Conservation (phyloP, 202 grass and related monocot species). For the Miscanthus sacchariflorus region DNA sequence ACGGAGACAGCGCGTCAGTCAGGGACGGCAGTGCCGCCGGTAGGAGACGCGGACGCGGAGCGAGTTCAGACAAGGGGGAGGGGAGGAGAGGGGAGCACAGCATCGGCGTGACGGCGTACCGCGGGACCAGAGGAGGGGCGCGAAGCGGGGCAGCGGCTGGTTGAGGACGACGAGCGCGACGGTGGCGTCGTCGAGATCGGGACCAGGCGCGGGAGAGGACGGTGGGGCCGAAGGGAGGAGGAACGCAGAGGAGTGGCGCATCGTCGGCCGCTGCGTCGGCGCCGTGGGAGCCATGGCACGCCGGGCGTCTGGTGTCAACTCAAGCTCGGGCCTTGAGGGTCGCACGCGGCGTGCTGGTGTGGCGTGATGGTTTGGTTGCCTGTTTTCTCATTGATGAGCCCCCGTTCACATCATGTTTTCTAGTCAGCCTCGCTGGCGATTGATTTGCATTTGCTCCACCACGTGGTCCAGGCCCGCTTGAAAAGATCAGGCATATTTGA, state of each 20-base stretch:
- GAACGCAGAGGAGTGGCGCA: slow-evolving; percentile 48
- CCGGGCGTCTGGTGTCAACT: not conserved
- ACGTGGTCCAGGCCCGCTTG: not conserved
- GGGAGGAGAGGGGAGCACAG: not conserved
- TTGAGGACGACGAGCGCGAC: slow-evolving; percentile 77
- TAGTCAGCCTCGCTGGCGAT: not conserved
- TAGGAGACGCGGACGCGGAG: not conserved
- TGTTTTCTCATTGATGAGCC: not conserved
- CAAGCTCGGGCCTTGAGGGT: not conserved
- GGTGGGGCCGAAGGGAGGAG: slow-evolving; percentile 10
- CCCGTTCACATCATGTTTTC: not conserved
- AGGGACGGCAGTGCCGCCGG: not conserved
- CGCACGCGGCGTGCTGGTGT: not conserved
- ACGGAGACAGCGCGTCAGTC: not conserved
- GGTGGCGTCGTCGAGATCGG: not conserved
- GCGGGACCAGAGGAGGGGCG: slow-evolving; percentile 66
- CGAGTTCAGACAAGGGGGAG: not conserved
- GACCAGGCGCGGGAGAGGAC: not conserved
- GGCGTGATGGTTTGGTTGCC: not conserved
- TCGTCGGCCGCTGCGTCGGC: slow-evolving; percentile 26
- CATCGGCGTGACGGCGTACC: slow-evolving; percentile 31
- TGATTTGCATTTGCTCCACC: not conserved
- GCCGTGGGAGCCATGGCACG: not conserved
- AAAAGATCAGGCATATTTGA: not conserved
- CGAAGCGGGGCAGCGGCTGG: slow-evolving; percentile 73